phyloP scores from a whole-genome alignment of 2,329 filamentous ascomycete genomes.

The Penicillium griseofulvum region DNA sequence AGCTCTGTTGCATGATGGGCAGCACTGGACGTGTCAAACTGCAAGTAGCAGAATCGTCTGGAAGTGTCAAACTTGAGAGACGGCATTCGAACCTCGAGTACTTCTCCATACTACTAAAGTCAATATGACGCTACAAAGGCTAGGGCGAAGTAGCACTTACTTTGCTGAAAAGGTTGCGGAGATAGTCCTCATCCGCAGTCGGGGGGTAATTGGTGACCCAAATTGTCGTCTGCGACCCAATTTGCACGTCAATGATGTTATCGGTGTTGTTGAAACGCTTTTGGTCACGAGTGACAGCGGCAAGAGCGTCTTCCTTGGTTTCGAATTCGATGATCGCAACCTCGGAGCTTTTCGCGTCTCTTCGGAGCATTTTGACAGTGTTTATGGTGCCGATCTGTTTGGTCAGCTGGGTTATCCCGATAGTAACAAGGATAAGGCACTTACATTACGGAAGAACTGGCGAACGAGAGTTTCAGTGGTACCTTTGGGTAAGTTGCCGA shows the following conservation, averaged over 20 bases:
- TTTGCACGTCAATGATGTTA: constrained; percentile 67
- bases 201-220: constrained; percentile 87
- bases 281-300: constrained; percentile 75
- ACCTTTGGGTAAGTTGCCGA: constrained; percentile 70
- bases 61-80: constrained; percentile 85
- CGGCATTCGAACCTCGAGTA: constrained; percentile 83
- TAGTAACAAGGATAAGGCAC: constrained; percentile 15
- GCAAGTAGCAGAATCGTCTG: constrained; percentile 92
- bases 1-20: constrained; percentile 71
- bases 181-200: constrained; percentile 48
- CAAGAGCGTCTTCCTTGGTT: constrained; percentile 72
- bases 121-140: constrained; percentile 13
- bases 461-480: constrained; percentile 70
- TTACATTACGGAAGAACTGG: constrained; percentile 80
- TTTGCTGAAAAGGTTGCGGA: constrained; percentile 58
- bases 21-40: constrained; percentile 70
- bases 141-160: constrained; percentile 28
- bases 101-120: constrained; percentile 63
- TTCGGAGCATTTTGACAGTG: constrained; percentile 66
- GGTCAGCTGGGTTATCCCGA: constrained; percentile 6
- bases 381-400: constrained; percentile 72
- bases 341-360: constrained; percentile 59
- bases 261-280: constrained; percentile 67
- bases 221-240: constrained; percentile 75
- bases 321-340: constrained; percentile 84